A percentile compares a stretch with the other conserved stretches of the same genome.
Conservation (phyloP, 495 filamentous ascomycete genomes). For the Talaromyces wortmannii region DNA sequence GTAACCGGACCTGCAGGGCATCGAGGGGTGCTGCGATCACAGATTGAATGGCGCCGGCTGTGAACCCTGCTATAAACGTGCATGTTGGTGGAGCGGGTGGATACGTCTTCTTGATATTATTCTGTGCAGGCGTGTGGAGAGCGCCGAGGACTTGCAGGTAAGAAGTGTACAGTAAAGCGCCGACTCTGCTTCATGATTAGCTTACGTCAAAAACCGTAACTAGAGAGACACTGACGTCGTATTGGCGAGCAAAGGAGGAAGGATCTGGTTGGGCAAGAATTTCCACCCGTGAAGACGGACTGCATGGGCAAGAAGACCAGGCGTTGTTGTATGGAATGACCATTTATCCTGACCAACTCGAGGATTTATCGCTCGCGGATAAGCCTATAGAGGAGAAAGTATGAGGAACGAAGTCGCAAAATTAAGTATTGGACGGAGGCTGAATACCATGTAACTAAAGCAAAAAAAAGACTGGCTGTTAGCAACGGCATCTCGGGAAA, state of each 20-base stretch:
- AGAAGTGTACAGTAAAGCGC: slow-evolving; percentile 78
- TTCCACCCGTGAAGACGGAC: slow-evolving; percentile 75
- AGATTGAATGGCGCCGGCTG: slow-evolving; percentile 72
- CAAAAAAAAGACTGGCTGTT: slow-evolving; percentile 5
- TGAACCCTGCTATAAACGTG: slow-evolving; percentile 71
- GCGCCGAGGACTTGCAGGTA: slow-evolving; percentile 74
- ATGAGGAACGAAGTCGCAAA: neutral
- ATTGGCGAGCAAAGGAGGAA: slow-evolving; percentile 83
- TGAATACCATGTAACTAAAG: slow-evolving; percentile 52
- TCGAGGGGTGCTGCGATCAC: slow-evolving; percentile 82
- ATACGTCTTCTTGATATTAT: slow-evolving; percentile 61
- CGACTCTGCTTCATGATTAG: slow-evolving; percentile 44
- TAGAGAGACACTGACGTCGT: slow-evolving; percentile 40
- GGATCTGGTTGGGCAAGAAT: slow-evolving; percentile 80
- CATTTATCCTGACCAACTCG: slow-evolving; percentile 48
- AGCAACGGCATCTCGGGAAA: no score
- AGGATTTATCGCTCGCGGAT: slow-evolving; percentile 63
- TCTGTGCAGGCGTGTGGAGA: slow-evolving; percentile 66
- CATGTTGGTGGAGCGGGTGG: slow-evolving; percentile 59
- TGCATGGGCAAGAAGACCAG: slow-evolving; percentile 72
- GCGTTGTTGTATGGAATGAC: slow-evolving; percentile 69
- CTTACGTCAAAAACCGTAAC: neutral
- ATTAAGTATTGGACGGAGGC: neutral
- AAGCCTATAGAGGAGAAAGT: slow-evolving; percentile 35
- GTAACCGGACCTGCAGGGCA: slow-evolving; percentile 75